Evolutionary conservation across 805 yeast genomes (phyloP), one percentile per base, ranked within the genome.

Genomic region (Monosporozyma solicola): DNA sequence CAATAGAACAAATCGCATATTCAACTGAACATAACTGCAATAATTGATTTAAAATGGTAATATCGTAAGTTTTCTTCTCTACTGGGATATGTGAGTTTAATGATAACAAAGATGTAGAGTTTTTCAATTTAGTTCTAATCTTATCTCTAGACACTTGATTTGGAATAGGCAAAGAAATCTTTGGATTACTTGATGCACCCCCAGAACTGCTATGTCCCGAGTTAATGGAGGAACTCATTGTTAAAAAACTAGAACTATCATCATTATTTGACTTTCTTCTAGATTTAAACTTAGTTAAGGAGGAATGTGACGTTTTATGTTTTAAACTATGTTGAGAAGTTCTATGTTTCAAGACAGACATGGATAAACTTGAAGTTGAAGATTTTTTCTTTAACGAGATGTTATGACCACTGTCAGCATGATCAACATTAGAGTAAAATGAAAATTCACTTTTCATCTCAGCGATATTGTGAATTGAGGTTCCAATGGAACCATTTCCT

Each of bases 131-230:
- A 54, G 74, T 72, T 57, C 75, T 74, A 51, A 83, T 69, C 55
- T 80, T 82, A 55, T 76, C 80, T 37, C 80, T 72, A 15, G 85
- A 77, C 11, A 74, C 74, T 41, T 76, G 77, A 53, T 77, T 80
- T 6, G 84, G 82, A 3, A 77, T 72, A 1, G 87, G 88, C 53
- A 80, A 65, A 3, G 87, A 82, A 15, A 83, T 82, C 68, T 63
- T 61, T 3, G 59, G 57, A 29, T 52, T 55, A 27, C 56, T 58
- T 10, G 54, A 53, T 2, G 53, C 49, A 35, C 47, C 51, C 16
- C 25, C 20, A n/a, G 47, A 27, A 31, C 47, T 48, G 13, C 39
- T 51, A 50, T 50, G 50, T 22, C 41, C 47, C 8, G 53, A 50
- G 15, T 41, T 37, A 3, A 49, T 35, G 5, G 53, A 48, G 3